Base-by-base conservation (phyloP, 2,329 filamentous ascomycete genomes). In the Hymenoscyphus fraxineus region DNA sequence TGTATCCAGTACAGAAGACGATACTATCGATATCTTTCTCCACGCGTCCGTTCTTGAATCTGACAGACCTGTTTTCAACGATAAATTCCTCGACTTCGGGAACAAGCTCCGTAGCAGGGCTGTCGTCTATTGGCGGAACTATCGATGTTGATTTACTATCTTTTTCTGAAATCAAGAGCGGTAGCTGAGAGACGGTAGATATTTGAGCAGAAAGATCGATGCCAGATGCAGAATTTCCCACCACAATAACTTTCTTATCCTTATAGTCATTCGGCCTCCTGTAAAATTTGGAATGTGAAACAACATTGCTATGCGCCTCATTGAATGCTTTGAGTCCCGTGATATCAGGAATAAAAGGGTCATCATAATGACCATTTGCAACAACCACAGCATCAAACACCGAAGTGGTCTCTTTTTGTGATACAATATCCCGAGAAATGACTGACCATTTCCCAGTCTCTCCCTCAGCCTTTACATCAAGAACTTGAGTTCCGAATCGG, bases 341-440 rank as follows among this genome's bases (percentile, higher is more conserved):
- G 7, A 56, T 56, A 56, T 56, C 31, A 35, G 54, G 54, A 31
- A 56, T 35, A 35, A 56, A 56, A 35, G 54, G 54, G 31, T 56
- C 54, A 22, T 56, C 54, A 56, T 56, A 56, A 35, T 56, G 54
- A 15, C 54, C 54, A 56, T 56, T 56, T 19, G 54, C 54, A 56
- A 32, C 54, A 5, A 56, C 31, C 22, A 56, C 54, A 56, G 54
- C 54, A 35, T 56, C 54, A 56, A 56, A 56, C 15, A 56, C 4
- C 15, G 54, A 56, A 2, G 54, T 56, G 4, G 54, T 31, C 12
- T 56, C 31, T 35, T 31, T 35, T 15, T 56, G 3, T 13, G 54
- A 56, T 35, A 13, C 31, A 12, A 56, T 32, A 13, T 56, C 54
- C 31, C 54, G 22, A 5, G 16, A 13, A 31, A 22, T 56, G 22